Base-by-base conservation (phyloP, 805 yeast species). In the Candida oleophila region DNA sequence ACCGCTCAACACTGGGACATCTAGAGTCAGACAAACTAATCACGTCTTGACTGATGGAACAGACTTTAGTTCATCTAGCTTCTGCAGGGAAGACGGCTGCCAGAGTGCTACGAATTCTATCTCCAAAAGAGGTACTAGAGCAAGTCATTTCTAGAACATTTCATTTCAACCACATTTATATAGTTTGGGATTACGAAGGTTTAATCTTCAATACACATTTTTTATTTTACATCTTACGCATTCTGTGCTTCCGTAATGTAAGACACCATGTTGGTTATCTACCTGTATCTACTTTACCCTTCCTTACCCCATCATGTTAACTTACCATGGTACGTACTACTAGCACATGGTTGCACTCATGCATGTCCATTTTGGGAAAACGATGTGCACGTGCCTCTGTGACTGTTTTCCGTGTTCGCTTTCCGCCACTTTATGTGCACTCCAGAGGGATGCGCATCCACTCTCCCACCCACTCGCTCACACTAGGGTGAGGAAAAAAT, bases 381-480 rank as follows among this genome's bases (percentile, higher is more conserved):
- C n/a, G n/a, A n/a, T n/a, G n/a, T n/a, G n/a, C 41, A 19, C 41
- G 41, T 38, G 41, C 9, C 28, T 5, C 3, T 25, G 42, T 38
- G 42, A 38, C 42, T 38, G 42, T 22, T 38, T 22, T 33, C 18
- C 15, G 7, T 33, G 5, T 33, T 33, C 36, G 36, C 36, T 14
- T 33, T 14, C 4, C 15, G 32, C n/a, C n/a, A n/a, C n/a, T 28
- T 7, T 34, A 34, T 36, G 8, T 36, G 39, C 39, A 36, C 21
- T 36, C 20, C 39, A 7, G 22, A 9, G 22, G 4, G 19, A 12
- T 34, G 12, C 15, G 9, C 34, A 4, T 16, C 15, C 43, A 32
- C 21, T 20, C 43, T 30, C 36, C 3, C 43, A 18, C 37, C 22
- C 42, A n/a, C 19, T 22, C 39, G 39, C 39, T 19, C 45, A n/a